Base-by-base conservation (phyloP, 2,329 filamentous ascomycete species). In the Camillea tinctor region DNA sequence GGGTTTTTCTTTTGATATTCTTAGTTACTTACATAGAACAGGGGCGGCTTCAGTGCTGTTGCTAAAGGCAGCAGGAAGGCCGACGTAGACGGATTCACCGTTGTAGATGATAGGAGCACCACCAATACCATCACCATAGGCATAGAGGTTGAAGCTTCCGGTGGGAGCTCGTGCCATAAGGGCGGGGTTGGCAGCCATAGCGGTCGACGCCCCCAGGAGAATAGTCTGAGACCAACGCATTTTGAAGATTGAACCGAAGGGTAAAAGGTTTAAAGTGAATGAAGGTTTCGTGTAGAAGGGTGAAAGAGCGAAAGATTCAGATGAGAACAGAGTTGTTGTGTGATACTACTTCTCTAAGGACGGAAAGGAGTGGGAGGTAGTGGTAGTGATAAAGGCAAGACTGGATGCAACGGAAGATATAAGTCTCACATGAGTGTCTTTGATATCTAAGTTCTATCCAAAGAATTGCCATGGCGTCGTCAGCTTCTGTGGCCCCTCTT, bases 121-220 rank as follows among this genome's bases (percentile, higher is more conserved):
- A 6, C 67, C 60, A 52, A 72, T 70, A 15, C 64, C 63, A 4
- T 55, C 17, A 20, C 70, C 69, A 53, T 71, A 72, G 54, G 68
- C 70, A 48, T 70, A 72, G 8, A 72, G 57, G n/a, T 64, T 58
- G 56, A 72, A 72, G 2, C 53, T 59, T 5, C 53, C 58, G 8
- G 20, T 54, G 2, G 68, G 64, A 4, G 65, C 58, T n/a, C 63
- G 58, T 23, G 59, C 50, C 17, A 58, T 50, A 50, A 52, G 52
- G 20, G 54, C 55, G 30, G 52, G 58, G 53, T 48, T 54, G 49
- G 36, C 60, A 4, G 49, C 51, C 5, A 55, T 19, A 7, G 36
- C 54, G 24, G 57, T 19, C 54, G 60, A 55, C 15, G 57, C 24
- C 11, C 49, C 40, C 19, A 54, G 30, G 19, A 58, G 44, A 22